Conservation (phyloP, 441 rosid genomes). For the California macrophylla region DNA sequence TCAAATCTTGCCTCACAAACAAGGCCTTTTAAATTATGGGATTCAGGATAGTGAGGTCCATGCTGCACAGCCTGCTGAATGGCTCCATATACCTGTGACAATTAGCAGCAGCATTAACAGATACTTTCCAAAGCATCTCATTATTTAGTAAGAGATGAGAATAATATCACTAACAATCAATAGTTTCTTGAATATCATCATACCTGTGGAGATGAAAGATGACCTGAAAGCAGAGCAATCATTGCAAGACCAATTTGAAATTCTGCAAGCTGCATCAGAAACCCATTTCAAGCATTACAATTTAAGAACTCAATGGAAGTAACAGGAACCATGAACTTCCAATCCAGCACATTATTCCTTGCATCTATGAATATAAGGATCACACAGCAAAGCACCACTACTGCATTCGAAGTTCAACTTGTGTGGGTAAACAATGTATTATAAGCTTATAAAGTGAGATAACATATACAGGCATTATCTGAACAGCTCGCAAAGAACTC, state of each 20-base stretch:
- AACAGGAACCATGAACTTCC: constrained; percentile 3
- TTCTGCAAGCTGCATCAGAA: constrained; percentile 65
- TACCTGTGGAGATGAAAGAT: constrained; percentile 81
- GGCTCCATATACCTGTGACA: constrained; percentile 70
- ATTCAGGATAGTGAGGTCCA: constrained; percentile 65
- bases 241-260: constrained; percentile 85
- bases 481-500: constrained; percentile 84
- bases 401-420: constrained; percentile 9
- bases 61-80: constrained; percentile 82
- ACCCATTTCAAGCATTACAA: not conserved
- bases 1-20: constrained; percentile 68
- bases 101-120: constrained; percentile 16
- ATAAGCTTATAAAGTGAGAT: constrained; percentile 2
- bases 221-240: constrained; percentile 61
- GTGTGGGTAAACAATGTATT: constrained; percentile 6
- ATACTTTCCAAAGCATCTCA: not conserved
- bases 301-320: constrained; percentile 12
- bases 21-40: constrained; percentile 79
- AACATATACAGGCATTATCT: constrained; percentile 66
- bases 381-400: constrained; percentile 6
- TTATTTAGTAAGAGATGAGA: not conserved
- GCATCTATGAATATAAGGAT: constrained; percentile 1
- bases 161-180: not conserved
- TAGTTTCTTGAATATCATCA: constrained; percentile 14
- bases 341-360: not conserved